Percentiles rank a stretch among this genome's conserved stretches.
These are phyloP conservation scores for Didymosphaeria variabile DNA, from an alignment of 2,329 filamentous ascomycete genomes.

Conservation along the genomic window DNA sequence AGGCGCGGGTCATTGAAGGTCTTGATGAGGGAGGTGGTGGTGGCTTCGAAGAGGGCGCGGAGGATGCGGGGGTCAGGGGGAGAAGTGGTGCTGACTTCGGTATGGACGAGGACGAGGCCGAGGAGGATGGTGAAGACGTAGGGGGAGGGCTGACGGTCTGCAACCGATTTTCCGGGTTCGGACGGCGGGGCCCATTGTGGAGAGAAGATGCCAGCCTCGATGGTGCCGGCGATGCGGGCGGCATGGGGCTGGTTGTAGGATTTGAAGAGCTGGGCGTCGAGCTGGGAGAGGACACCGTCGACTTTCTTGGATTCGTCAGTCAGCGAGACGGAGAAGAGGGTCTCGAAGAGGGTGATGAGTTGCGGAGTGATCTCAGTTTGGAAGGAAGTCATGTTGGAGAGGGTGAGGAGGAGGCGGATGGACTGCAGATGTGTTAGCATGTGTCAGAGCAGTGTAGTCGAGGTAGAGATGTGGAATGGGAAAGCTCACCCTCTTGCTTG, in stretches of 20 bases:
- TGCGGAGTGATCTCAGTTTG: slow-evolving; percentile 83
- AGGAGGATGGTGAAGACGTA: slow-evolving; percentile 92
- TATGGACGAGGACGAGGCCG: slow-evolving; percentile 87
- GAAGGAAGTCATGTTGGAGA: slow-evolving; percentile 89
- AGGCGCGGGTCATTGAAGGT: slow-evolving; percentile 74
- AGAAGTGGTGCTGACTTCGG: slow-evolving; percentile 68
- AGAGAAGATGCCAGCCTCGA: slow-evolving; percentile 75
- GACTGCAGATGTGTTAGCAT: slow-evolving; percentile 64
- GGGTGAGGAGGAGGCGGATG: slow-evolving; percentile 89
- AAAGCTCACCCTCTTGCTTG: slow-evolving; percentile 44
- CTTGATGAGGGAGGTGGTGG: slow-evolving; percentile 80
- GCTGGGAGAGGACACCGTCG: slow-evolving; percentile 87
- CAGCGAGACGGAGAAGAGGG: slow-evolving; percentile 90
- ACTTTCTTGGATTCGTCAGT: slow-evolving; percentile 94
- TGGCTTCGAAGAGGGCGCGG: slow-evolving; percentile 84
- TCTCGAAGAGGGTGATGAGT: slow-evolving; percentile 92
- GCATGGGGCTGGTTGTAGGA: slow-evolving; percentile 80
- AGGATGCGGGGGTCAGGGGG: slow-evolving; percentile 83
- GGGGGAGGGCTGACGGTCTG: slow-evolving; percentile 78
- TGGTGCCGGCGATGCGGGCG: slow-evolving; percentile 67
- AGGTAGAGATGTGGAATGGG: neutral
- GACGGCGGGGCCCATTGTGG: slow-evolving; percentile 74
- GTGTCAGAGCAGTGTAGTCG: neutral
- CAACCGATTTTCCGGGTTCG: slow-evolving; percentile 42
- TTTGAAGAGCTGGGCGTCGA: slow-evolving; percentile 89